Evolutionary conservation across 73 alveolate genomes (phyloP).

Genomic region (Paramecium sexaurelia): DNA sequence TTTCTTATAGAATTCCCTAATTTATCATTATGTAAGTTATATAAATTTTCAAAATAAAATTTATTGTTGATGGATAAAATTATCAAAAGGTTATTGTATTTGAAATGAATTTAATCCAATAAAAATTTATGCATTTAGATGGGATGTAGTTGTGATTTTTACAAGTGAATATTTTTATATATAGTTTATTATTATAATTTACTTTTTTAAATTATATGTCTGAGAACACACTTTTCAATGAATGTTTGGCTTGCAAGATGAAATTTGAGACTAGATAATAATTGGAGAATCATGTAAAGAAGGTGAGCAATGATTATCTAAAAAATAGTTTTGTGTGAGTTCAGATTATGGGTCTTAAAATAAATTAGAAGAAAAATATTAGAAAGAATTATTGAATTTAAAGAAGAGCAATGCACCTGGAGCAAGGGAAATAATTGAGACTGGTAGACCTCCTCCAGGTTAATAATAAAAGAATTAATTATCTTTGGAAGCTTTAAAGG

Average conservation of each 20-base stretch:
- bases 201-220: constrained; percentile 15
- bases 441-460: constrained; percentile 30
- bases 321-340: constrained; percentile 67
- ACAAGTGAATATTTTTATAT: background rate
- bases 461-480: constrained; percentile 40
- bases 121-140: background rate
- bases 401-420: constrained; percentile 63
- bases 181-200: background rate
- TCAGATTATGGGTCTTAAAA: constrained; percentile 75
- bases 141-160: background rate
- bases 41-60: too few species aligned
- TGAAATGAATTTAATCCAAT: background rate
- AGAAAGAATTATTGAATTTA: constrained; percentile 59
- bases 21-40: too few species aligned
- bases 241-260: constrained; percentile 79
- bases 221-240: constrained; percentile 44
- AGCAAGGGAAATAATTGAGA: constrained; percentile 41
- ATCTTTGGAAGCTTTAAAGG: constrained; percentile 66
- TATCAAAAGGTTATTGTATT: background rate
- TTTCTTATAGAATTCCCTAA: too few species aligned
- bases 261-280: constrained; percentile 73
- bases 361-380: constrained; percentile 68
- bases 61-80: too few species aligned
- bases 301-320: background rate
- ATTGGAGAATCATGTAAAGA: constrained; percentile 72